phyloP scores from a whole-genome alignment of 2,329 filamentous ascomycete genomes.

The Byssoonygena ceratinophila region DNA sequence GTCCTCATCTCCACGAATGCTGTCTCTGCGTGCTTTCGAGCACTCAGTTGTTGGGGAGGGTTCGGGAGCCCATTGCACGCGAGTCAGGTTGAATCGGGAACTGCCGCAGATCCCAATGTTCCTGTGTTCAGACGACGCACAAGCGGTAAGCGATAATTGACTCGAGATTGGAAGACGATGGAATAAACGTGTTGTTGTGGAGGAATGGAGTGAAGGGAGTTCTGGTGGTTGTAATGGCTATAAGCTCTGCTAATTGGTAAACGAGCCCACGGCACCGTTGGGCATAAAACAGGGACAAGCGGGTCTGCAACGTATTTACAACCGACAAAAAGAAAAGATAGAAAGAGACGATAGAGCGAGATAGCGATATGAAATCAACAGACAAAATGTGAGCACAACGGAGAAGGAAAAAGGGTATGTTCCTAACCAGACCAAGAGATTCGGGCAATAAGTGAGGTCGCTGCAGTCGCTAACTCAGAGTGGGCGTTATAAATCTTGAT shows the following conservation, averaged over 20 bases:
- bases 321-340: neutral
- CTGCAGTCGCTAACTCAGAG: neutral
- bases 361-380: neutral
- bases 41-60: slow-evolving; percentile 8
- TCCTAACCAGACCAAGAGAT: neutral
- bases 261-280: neutral
- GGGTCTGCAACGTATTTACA: neutral
- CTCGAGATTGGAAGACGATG: neutral
- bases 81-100: slow-evolving; percentile 1
- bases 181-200: neutral
- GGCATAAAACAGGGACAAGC: neutral
- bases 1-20: slow-evolving; percentile 11
- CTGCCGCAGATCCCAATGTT: slow-evolving; percentile 4
- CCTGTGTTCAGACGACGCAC: neutral
- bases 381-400: neutral
- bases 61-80: slow-evolving; percentile 5
- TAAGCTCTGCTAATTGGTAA: neutral
- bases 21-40: neutral
- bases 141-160: neutral
- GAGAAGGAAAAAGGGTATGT: neutral
- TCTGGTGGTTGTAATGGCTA: neutral
- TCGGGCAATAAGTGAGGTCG: neutral
- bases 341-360: neutral
- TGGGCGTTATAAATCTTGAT: slow-evolving; percentile 7
- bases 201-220: neutral